Base-by-base conservation (phyloP, 1,284 basidiomycete genomes). In the Ganoderma leucocontextum region DNA sequence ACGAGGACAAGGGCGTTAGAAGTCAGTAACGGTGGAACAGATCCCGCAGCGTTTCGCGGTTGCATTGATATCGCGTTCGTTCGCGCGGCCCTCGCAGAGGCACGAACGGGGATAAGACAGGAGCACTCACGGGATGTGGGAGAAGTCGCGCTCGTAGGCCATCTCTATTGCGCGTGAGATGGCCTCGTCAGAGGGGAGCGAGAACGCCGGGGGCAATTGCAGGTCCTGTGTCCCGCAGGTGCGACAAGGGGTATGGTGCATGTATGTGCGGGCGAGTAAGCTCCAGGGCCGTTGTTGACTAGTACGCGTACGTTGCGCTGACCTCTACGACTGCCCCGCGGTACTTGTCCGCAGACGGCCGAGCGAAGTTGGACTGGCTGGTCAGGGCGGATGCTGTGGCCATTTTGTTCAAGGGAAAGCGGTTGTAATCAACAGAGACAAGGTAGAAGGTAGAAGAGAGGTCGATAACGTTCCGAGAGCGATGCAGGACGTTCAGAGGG, bases 141-240 rank as follows among this genome's bases (percentile, higher is more conserved):
- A 95, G 80, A 96, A 96, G 77, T 96, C 95, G 55, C 94, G 88
- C 73, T 96, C 95, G 75, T 95, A 96, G 0, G 95, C 95, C 41
- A 92, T 86, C 74, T 95, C 93, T 53, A 96, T 87, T 1, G 94
- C 95, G 38, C 87, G 84, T 10, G 86, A 86, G 66, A 96, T 89
- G 25, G 87, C 85, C 74, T 94, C 94, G 69, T 85, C 85, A 10
- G 85, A 82, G 9, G 92, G 91, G 3, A 96, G 83, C n/a, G 92
- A 89, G 79, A 96, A 96, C 0, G 95, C 95, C 9, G 95, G 95
- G 0, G 94, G 91, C 1, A 97, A 83, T 86, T 97, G 95, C 1
- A 96, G 84, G 78, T 96, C 95, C 94, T 96, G 76, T 25, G 38
- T 22, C 42, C 19, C 4, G 15, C 53, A 25, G 60, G 13, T 15